These are phyloP conservation scores for Periconia macrospinosa DNA, from an alignment of 2,329 filamentous ascomycete genomes.

Conservation along the genomic window DNA sequence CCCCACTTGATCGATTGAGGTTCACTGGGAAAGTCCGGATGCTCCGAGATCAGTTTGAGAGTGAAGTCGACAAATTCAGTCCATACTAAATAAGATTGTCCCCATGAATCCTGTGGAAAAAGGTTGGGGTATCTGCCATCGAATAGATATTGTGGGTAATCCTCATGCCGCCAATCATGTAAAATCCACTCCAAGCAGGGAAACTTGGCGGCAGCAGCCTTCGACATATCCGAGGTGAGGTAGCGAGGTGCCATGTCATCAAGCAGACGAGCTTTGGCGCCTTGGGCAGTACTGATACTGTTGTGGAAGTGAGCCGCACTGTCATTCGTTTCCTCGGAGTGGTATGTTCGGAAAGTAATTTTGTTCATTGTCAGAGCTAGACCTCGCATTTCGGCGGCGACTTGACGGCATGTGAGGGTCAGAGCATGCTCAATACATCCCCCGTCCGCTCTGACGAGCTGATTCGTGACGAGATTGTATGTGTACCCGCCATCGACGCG, in stretches of 20 bases:
- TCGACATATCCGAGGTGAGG: neutral
- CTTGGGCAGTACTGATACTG: neutral
- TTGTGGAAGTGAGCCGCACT: neutral
- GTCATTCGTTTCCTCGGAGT: neutral
- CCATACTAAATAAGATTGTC: neutral
- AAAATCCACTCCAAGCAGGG: neutral
- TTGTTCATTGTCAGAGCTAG: conserved; percentile 2
- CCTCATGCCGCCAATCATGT: neutral
- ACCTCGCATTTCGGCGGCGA: conserved; percentile 6
- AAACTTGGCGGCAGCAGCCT: neutral
- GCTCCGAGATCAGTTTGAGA: neutral
- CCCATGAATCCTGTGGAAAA: neutral
- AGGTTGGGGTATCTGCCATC: neutral
- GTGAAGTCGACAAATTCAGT: neutral
- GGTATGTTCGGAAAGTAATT: neutral
- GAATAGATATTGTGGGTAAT: too few species aligned
- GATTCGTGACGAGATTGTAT: conserved; percentile 3
- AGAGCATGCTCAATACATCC: conserved; percentile 6
- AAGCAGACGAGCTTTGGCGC: neutral
- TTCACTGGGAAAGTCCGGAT: neutral
- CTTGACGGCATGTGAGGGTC: conserved; percentile 3
- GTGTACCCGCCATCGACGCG: conserved; percentile 6
- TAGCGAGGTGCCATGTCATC: neutral
- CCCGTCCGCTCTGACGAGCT: conserved; percentile 1
- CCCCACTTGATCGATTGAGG: neutral